A percentile compares a stretch with the other conserved stretches of the same genome.
Evolutionary conservation across 1,139 yeast genomes (phyloP).

Genomic region (Sugiyamaella grinbergsii): DNA sequence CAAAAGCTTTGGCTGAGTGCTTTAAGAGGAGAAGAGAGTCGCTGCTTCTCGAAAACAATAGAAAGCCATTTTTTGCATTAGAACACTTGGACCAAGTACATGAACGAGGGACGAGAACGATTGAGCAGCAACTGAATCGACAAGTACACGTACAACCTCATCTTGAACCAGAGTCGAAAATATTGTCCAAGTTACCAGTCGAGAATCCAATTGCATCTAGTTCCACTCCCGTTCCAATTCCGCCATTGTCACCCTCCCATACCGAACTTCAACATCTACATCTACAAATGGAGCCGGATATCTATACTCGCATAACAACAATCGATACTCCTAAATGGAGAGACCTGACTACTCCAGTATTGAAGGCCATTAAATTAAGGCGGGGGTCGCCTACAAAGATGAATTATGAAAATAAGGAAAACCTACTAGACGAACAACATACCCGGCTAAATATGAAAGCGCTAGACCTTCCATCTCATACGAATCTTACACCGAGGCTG

Average conservation of each 20-base stretch:
- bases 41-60: constrained; percentile 20
- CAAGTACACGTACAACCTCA: not conserved
- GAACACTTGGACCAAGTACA: not conserved
- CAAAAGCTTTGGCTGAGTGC: constrained; percentile 32
- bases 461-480: not conserved
- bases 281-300: not conserved
- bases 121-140: not conserved
- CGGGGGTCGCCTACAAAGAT: constrained; percentile 7
- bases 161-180: not conserved
- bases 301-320: constrained; percentile 1
- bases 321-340: constrained; percentile 12
- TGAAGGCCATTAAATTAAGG: constrained; percentile 3
- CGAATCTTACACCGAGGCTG: not conserved
- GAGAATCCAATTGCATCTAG: not conserved
- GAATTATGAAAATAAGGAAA: constrained; percentile 9
- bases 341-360: constrained; percentile 8
- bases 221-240: not conserved
- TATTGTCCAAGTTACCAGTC: not conserved
- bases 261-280: not conserved
- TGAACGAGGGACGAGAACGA: not conserved
- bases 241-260: not conserved
- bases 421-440: constrained; percentile 8
- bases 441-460: constrained; percentile 8
- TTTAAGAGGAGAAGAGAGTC: constrained; percentile 30
- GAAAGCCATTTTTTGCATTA: not conserved